Evolutionary conservation across 768 basidiomycete species (phyloP).

Genomic region (Phlebiopsis flavidoalba): DNA sequence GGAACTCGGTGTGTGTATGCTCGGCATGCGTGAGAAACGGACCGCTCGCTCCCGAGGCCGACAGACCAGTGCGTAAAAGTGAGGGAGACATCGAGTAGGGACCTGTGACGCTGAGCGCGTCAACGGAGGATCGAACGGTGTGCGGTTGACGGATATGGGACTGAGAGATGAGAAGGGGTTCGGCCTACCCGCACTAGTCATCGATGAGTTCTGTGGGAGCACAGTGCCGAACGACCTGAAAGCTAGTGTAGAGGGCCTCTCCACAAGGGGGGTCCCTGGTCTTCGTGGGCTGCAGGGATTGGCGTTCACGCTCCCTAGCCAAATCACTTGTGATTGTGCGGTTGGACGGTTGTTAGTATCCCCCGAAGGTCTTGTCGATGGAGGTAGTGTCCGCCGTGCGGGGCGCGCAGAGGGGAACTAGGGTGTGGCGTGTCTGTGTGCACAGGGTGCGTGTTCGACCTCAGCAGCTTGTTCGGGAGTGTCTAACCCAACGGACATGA

Average conservation of each 20-base stretch:
- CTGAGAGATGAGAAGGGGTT: constrained; percentile 7
- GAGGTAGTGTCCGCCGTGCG: constrained; percentile 33
- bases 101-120: constrained; percentile 11
- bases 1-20: background rate
- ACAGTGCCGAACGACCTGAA: constrained; percentile 12
- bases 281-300: background rate
- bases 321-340: constrained; percentile 31
- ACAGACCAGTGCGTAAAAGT: background rate
- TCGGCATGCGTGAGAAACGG: background rate
- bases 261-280: background rate
- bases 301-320: constrained; percentile 5
- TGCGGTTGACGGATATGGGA: constrained; percentile 14
- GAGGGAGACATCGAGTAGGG: background rate
- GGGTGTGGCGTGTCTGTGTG: background rate
- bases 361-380: constrained; percentile 15
- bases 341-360: constrained; percentile 1
- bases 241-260: background rate
- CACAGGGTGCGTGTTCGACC: background rate
- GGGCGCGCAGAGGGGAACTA: constrained; percentile 21
- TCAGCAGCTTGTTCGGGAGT: background rate
- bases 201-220: background rate
- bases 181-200: background rate
- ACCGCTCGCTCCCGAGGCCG: background rate
- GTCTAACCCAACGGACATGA: background rate
- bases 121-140: constrained; percentile 21